These are phyloP conservation scores for Colletotrichum agaves DNA, from an alignment of 2,329 filamentous ascomycete genomes.

Conservation along the genomic window DNA sequence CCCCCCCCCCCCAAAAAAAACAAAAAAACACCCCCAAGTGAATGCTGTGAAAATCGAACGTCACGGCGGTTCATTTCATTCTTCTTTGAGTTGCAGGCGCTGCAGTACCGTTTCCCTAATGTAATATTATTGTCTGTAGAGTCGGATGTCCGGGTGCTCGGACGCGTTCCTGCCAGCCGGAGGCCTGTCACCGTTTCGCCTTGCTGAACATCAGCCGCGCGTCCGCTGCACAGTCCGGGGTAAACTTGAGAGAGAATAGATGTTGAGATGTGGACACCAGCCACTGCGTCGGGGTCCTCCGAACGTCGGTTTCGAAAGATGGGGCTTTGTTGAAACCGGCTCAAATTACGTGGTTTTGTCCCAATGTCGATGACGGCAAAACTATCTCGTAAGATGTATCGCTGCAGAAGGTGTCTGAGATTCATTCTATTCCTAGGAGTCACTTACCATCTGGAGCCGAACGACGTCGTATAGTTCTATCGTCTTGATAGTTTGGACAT, in stretches of 20 bases:
- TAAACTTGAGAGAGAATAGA: background rate
- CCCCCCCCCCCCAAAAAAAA: no score
- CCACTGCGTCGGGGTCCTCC: background rate
- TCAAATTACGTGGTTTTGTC: background rate
- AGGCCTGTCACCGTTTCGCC: slow-evolving; percentile 10
- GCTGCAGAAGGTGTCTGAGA: no score
- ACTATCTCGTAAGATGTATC: no score
- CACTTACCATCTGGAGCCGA: no score
- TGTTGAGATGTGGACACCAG: background rate
- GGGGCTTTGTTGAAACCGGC: background rate
- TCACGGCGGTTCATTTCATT: background rate
- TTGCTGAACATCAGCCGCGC: slow-evolving; percentile 3
- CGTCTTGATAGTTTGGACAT: no score
- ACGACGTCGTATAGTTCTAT: no score
- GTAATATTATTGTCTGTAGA: background rate
- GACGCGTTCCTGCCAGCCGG: slow-evolving; percentile 5
- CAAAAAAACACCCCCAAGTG: no score
- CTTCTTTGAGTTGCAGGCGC: background rate
- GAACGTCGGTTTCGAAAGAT: background rate
- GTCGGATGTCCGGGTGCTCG: slow-evolving; percentile 24
- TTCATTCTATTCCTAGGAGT: no score
- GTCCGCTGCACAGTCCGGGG: background rate
- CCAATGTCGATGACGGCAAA: no score
- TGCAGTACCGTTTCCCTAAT: background rate
- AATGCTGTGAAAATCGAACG: no score